Conservation (phyloP, 805 yeast species). For the Nakazawaea holstii region DNA sequence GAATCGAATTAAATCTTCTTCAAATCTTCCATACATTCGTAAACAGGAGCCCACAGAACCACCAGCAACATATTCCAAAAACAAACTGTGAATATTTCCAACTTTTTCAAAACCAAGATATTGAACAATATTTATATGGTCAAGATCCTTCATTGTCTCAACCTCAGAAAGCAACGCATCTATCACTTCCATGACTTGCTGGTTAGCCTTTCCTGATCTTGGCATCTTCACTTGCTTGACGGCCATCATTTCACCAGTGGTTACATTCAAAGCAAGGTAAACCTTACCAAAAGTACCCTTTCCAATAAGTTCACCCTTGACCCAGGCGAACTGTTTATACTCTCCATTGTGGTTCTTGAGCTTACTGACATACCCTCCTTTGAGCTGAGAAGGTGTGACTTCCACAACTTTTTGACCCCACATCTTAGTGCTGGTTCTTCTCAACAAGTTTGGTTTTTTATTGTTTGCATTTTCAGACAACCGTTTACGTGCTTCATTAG, state of each 20-base stretch:
- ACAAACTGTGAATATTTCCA: constrained; percentile 72
- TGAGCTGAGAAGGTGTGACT: constrained; percentile 68
- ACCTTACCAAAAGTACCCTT: constrained; percentile 96
- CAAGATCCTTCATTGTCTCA: constrained; percentile 87
- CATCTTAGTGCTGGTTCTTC: constrained; percentile 85
- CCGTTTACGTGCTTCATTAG: constrained; percentile 54
- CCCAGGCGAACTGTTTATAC: constrained; percentile 90
- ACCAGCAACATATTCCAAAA: constrained; percentile 95
- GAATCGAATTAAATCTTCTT: constrained; percentile 66
- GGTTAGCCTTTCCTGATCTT: constrained; percentile 28
- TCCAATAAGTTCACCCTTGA: constrained; percentile 94
- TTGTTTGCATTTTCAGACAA: constrained; percentile 17
- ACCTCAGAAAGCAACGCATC: constrained; percentile 88
- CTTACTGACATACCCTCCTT: constrained; percentile 60
- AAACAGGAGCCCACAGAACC: constrained; percentile 90
- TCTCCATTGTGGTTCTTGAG: constrained; percentile 61
- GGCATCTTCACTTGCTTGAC: constrained; percentile 83
- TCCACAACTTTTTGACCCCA: constrained; percentile 97
- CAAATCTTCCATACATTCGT: constrained; percentile 78
- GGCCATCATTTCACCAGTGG: constrained; percentile 98
- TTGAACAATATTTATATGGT: constrained; percentile 92
- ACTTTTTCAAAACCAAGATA: constrained; percentile 88
- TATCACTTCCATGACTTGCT: constrained; percentile 53
- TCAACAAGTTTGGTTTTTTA: constrained; percentile 32
- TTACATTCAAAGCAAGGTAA: constrained; percentile 83